Evolutionary conservation across 2,329 filamentous ascomycete species (phyloP), one percentile per base, ranked within the genome.

Genomic region (Zymoseptoria tritici): DNA sequence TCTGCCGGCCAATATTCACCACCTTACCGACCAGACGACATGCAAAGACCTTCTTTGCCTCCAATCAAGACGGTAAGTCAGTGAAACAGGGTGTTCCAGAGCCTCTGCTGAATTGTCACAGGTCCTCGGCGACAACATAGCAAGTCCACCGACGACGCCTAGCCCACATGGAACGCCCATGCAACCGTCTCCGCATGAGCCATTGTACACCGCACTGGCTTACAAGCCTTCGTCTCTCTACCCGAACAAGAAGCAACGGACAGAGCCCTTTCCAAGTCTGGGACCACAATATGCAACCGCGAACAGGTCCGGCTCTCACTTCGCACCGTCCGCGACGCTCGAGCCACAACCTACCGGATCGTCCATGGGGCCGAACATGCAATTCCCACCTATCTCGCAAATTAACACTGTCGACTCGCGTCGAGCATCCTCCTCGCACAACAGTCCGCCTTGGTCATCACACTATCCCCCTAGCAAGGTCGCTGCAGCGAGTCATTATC

Each of bases 141-240:
- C 62, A 11, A 72, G 68, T 57, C 69, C 67, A 51, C 69, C 67
- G 9, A 63, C 66, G 36, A 74, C 71, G 11, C 72, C 71, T 8
- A 68, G 65, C n/a, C 62, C 63, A 19, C 60, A 64, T 36, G 60
- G 54, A 51, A 62, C 58, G 22, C 53, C 64, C 19, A 62, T 65
- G 19, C 71, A 72, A 42, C 66, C 66, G 19, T 64, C 62, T 13
- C 71, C 71, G 9, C 64, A 68, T 36, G 72, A 74, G 63, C 71
- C 72, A 4, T 61, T 64, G 1, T 70, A 69, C 60, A 67, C 66
- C 20, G 63, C 67, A 11, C 63, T 64, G 13, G 71, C 69, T 2
- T 72, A 71, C 67, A 73, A 72, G 57, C 72, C 72, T 13, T 66
- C 68, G 13, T 64, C 70, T 20, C 62, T 74, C 1, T 73, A 74